phyloP scores from a whole-genome alignment of 169 alveolate species.

The Cardiosporidium cionae region DNA sequence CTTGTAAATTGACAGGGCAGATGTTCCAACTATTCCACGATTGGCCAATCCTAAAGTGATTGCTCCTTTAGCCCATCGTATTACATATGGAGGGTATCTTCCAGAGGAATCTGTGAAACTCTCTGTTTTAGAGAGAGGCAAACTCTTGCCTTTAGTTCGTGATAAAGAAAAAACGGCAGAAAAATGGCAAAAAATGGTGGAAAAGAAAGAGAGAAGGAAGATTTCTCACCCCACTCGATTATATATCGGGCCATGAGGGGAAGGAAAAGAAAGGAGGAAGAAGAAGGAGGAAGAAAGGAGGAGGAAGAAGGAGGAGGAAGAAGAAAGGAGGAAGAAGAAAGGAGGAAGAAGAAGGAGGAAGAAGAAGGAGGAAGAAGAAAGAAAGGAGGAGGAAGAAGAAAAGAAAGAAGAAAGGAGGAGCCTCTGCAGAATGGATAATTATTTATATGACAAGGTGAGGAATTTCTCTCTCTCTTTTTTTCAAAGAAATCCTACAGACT shows the following conservation, averaged over 20 bases:
- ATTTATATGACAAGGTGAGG: too few species aligned
- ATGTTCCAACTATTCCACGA: too few species aligned
- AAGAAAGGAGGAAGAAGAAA: background rate
- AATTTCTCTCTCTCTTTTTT: too few species aligned
- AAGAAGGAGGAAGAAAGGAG: background rate
- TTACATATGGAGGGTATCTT: background rate
- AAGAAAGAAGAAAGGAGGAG: too few species aligned
- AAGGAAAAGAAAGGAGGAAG: background rate
- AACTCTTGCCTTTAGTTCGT: background rate
- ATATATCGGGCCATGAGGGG: background rate
- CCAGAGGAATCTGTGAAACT: too few species aligned
- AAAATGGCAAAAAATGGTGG: background rate
- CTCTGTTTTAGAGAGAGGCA: too few species aligned
- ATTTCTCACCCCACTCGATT: background rate
- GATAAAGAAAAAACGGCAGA: too few species aligned
- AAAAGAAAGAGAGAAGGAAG: background rate
- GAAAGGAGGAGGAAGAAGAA: too few species aligned
- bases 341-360: background rate
- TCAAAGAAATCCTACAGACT: too few species aligned
- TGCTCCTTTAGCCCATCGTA: background rate
- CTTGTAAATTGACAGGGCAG: background rate
- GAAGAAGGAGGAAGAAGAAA: too few species aligned
- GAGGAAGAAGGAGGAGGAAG: background rate
- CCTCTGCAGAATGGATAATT: too few species aligned
- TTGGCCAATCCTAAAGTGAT: background rate